Evolutionary conservation across 2,329 filamentous ascomycete genomes (phyloP).

Genomic region (Cladophialophora psammophila): DNA sequence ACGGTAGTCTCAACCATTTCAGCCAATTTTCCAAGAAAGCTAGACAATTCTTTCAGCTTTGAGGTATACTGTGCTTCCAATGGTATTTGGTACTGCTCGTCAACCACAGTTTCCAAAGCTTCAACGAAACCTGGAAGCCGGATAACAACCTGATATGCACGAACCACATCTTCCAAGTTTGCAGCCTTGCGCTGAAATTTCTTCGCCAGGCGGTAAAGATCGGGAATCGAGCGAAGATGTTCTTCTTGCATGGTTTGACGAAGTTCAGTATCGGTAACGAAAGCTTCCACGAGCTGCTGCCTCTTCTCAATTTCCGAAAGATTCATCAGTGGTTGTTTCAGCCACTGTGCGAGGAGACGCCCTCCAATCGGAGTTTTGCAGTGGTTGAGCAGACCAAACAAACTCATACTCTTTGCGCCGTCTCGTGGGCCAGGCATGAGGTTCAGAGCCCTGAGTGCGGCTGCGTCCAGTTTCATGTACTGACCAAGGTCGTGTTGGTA

Average conservation of each 20-base stretch:
- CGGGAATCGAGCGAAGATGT: conserved; percentile 89
- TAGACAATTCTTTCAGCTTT: conserved; percentile 77
- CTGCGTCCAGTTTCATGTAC: conserved; percentile 98
- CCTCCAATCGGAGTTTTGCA: conserved; percentile 97
- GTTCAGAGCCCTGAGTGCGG: conserved; percentile 91
- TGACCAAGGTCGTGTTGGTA: conserved; percentile 97
- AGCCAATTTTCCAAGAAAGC: conserved; percentile 82
- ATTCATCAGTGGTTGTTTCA: conserved; percentile 97
- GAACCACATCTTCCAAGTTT: conserved; percentile 92
- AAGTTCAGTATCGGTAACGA: conserved; percentile 89
- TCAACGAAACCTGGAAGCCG: conserved; percentile 87
- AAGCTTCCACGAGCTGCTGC: conserved; percentile 93
- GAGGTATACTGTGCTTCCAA: conserved; percentile 86
- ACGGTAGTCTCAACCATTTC: conserved; percentile 99
- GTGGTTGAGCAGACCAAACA: conserved; percentile 93
- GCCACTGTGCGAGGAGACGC: conserved; percentile 88
- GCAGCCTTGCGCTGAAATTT: conserved; percentile 92
- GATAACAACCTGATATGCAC: conserved; percentile 93
- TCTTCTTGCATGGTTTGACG: conserved; percentile 97
- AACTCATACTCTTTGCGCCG: conserved; percentile 95
- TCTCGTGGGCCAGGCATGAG: conserved; percentile 96
- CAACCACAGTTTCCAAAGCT: conserved; percentile 91
- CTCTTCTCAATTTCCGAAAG: conserved; percentile 86
- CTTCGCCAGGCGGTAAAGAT: conserved; percentile 91
- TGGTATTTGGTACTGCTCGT: conserved; percentile 87